A percentile compares a stretch with the other conserved stretches of the same genome.
phyloP scores from a whole-genome alignment of 1,139 yeast genomes.

The Hyphopichia burtonii region DNA sequence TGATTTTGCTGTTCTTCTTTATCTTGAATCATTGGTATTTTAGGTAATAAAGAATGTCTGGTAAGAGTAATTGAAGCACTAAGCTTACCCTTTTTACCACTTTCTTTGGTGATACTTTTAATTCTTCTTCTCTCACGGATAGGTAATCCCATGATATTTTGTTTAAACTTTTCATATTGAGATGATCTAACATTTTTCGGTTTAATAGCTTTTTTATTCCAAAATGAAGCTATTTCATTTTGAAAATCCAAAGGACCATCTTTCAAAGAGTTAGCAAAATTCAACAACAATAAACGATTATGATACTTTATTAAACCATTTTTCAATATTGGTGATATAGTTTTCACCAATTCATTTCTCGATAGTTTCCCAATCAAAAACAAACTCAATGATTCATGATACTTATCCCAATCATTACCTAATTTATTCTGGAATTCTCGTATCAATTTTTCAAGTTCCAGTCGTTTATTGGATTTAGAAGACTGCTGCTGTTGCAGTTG shows the following conservation, averaged over 20 bases:
- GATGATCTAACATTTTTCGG: constrained; percentile 49
- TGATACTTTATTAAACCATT: constrained; percentile 56
- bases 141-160: constrained; percentile 84
- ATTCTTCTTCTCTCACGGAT: constrained; percentile 82
- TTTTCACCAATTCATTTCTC: constrained; percentile 65
- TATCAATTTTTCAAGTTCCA: constrained; percentile 73
- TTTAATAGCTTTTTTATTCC: constrained; percentile 45
- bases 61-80: constrained; percentile 78
- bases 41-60: constrained; percentile 82
- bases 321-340: constrained; percentile 55
- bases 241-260: constrained; percentile 53
- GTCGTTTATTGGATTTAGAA: constrained; percentile 35
- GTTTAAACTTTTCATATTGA: constrained; percentile 80
- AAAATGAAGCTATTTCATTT: constrained; percentile 57
- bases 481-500: background rate
- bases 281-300: constrained; percentile 76
- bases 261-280: constrained; percentile 79
- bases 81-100: constrained; percentile 74
- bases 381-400: constrained; percentile 74
- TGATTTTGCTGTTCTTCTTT: constrained; percentile 50
- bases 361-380: constrained; percentile 81
- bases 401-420: constrained; percentile 82
- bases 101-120: constrained; percentile 76
- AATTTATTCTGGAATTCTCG: constrained; percentile 68
- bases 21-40: constrained; percentile 76